Evolutionary conservation across 768 basidiomycete genomes (phyloP), one percentile per base, ranked within the genome.

Genomic region (Astraeus odoratus): DNA sequence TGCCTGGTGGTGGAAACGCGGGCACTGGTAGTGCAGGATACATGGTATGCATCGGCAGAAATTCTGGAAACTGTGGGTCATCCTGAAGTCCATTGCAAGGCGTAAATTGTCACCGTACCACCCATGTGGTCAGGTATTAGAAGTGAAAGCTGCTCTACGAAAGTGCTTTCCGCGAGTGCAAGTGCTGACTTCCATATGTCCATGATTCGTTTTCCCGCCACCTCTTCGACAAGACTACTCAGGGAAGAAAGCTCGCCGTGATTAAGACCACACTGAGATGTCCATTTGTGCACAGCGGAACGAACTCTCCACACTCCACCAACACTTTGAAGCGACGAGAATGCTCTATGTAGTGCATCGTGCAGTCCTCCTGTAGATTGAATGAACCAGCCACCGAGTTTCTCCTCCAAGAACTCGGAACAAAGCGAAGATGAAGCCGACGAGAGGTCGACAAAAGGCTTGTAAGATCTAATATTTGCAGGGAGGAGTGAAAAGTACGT

Each of bases 401-500:
- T 77, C 15, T 68, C 59, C 16, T 60, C 51, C 39, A 86, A 65
- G 20, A 68, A 59, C 1, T 61, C 53, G 35, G 68, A 69, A 3
- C 75, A 61, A 19, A 82, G 61, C 3, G 70, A 68, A 15, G 80
- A 71, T 3, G 79, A 76, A 0, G 78, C 61, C 1, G 86, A 80
- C 8, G 72, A 67, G 5, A 82, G 65, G 54, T 92, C 84, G 49
- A 95, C 77, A 60, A 88, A 94, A 8, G 93, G 93, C 54, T 82
- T 87, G 63, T 93, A 96, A 4, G 76, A 73, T 51, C 75, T 76
- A 48, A 97, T 75, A 47, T 70, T 75, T 1, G 70, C 57, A 0
- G 92, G 90, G 0, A 97, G 74, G 43, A 89, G 74, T 13, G 81
- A 75, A 49, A 93, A 80, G 51, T 92, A 86, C 20, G 85, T 79